These are phyloP conservation scores for Saccharomycopsis vini DNA, from an alignment of 805 yeast species.

Conservation along the genomic window DNA sequence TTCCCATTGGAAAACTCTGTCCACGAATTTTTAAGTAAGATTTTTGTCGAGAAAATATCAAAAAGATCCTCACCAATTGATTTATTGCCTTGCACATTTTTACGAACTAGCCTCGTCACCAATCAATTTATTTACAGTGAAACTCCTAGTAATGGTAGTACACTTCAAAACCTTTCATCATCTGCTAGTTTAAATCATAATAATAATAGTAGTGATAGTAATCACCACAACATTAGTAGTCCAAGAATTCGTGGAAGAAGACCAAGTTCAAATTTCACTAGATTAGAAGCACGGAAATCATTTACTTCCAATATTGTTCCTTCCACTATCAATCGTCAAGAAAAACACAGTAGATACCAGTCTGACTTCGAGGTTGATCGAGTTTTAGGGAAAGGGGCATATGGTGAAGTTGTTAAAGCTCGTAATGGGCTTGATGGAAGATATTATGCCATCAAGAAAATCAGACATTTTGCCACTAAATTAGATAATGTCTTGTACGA, in stretches of 20 bases:
- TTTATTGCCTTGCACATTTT: constrained; percentile 70
- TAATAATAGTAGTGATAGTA: too few relatives aligned
- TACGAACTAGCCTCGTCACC: constrained; percentile 58
- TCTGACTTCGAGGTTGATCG: constrained; percentile 95
- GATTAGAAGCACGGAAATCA: too few relatives aligned
- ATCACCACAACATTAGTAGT: too few relatives aligned
- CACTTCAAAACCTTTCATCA: too few relatives aligned
- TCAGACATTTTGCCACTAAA: constrained; percentile 72
- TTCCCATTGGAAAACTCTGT: constrained; percentile 46
- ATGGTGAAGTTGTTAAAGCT: constrained; percentile 97
- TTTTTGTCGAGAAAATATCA: constrained; percentile 56
- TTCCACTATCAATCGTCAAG: background rate
- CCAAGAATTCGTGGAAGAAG: too few relatives aligned
- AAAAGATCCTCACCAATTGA: constrained; percentile 80
- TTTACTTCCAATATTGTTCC: too few relatives aligned
- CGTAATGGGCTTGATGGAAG: constrained; percentile 90
- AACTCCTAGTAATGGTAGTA: constrained; percentile 11
- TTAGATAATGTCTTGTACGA: constrained; percentile 79
- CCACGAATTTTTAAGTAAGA: constrained; percentile 53
- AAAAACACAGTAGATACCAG: constrained; percentile 61
- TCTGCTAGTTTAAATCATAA: background rate
- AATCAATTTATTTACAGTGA: constrained; percentile 23
- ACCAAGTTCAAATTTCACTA: too few relatives aligned
- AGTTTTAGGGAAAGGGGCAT: constrained; percentile 87
- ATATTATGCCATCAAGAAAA: constrained; percentile 88